Evolutionary conservation across 306 rosid species (phyloP).

Genomic region (Vigna mungo): DNA sequence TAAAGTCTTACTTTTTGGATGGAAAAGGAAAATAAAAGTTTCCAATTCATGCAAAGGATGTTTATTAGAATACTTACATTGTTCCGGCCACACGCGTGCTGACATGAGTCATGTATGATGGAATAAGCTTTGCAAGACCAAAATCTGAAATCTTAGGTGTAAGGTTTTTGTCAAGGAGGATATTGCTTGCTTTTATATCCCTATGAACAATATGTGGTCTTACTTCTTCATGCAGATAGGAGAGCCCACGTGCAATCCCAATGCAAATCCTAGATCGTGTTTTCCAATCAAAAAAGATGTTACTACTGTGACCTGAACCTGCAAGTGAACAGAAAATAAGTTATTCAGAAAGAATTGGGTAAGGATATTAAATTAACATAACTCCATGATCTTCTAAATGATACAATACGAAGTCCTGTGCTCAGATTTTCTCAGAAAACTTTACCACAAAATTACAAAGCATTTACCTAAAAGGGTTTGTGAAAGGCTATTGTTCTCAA

Average conservation of each 20-base stretch:
- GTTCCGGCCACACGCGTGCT: conserved; percentile 99
- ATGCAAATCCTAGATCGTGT: conserved; percentile 67
- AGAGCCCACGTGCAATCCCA: conserved; percentile 86
- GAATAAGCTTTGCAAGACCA: conserved; percentile 94
- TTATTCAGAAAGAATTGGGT: background rate
- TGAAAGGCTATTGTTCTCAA: conserved; percentile 88
- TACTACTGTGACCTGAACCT: conserved; percentile 70
- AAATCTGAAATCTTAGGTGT: conserved; percentile 89
- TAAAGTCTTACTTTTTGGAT: conserved; percentile 22
- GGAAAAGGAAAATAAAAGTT: conserved; percentile 4
- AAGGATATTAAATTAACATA: background rate
- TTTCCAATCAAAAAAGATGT: conserved; percentile 68
- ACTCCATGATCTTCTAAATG: conserved; percentile 5
- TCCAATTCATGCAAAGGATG: conserved; percentile 12
- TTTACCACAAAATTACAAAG: conserved; percentile 12
- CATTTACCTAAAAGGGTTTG: conserved; percentile 83
- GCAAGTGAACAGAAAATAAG: conserved; percentile 43
- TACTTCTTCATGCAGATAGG: conserved; percentile 92
- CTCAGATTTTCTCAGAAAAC: conserved; percentile 16
- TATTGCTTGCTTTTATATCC: conserved; percentile 97
- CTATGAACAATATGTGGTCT: conserved; percentile 86
- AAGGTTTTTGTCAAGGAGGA: conserved; percentile 80
- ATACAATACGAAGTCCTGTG: background rate
- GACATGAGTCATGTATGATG: conserved; percentile 81
- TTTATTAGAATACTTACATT: conserved; percentile 60